Base-by-base conservation (phyloP, 2,329 filamentous ascomycete species). In the Alternaria incomplexa region DNA sequence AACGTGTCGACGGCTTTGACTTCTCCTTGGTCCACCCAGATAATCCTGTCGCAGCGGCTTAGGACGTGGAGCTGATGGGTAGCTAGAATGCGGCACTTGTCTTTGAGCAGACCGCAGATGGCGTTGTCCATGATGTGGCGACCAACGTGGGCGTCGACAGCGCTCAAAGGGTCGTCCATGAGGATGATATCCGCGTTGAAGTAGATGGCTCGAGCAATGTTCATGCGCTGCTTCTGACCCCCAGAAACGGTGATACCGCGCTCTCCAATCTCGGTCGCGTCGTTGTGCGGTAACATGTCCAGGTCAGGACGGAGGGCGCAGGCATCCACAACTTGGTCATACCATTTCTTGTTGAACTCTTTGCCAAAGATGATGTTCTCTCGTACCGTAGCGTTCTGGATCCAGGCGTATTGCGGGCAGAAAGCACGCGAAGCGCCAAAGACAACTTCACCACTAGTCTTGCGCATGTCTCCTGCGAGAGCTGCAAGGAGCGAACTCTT, bases 341-440 rank as follows among this genome's bases (percentile, higher is more conserved):
- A 97, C 94, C 95, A 97, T 4, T 83, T 82, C 61, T 85, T 85
- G 56, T 97, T 85, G 64, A 70, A 87, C 77, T 86, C 83, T 85
- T 93, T 95, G 11, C 95, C 95, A 73, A 98, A 98, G 0, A 93
- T 81, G 62, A 99, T 97, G 73, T 99, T 99, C 32, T 97, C 89
- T 65, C 89, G 89, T 4, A 98, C 87, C 1, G 91, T 92, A 0
- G 93, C 86, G 74, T 98, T 98, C 76, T 98, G 95, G 52, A 99
- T 97, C 96, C 96, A 99, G 0, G 96, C 93, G 75, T 97, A 97
- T 77, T 99, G 95, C 0, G 95, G 95, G 69, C 96, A 98, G 73
- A 97, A 97, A 0, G 95, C 93, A 65, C 94, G 86, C 4, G 89
- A 90, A 0, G 93, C 93, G 44, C 94, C 92, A 70, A 96, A 86